A percentile compares a stretch with the other conserved stretches of the same genome.
phyloP scores from a whole-genome alignment of 1,139 yeast genomes.

The Suhomyces maxii region DNA sequence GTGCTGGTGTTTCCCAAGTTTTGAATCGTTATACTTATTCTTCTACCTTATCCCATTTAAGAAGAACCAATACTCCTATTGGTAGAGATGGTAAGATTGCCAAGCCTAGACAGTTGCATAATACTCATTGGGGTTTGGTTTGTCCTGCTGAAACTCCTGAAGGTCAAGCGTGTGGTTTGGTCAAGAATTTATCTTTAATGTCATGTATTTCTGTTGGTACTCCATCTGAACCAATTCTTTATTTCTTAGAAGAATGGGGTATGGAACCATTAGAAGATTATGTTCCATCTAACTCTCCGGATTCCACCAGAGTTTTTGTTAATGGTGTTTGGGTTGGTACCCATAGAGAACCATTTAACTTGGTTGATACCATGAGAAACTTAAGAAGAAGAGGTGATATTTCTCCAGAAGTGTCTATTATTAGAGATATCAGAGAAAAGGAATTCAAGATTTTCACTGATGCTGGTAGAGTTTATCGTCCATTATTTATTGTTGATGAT shows the following conservation, averaged over 20 bases:
- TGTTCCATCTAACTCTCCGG: constrained; percentile 89
- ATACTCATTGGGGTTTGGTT: constrained; percentile 99
- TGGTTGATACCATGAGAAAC: constrained; percentile 87
- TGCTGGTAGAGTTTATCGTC: constrained; percentile 98
- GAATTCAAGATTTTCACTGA: constrained; percentile 96
- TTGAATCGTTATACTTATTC: constrained; percentile 96
- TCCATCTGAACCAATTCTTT: constrained; percentile 91
- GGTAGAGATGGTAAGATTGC: constrained; percentile 99
- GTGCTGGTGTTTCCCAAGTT: constrained; percentile 99
- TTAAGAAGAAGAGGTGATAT: constrained; percentile 95
- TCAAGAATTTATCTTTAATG: constrained; percentile 93
- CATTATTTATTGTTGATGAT: constrained; percentile 87
- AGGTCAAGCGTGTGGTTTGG: constrained; percentile 99
- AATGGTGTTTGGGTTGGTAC: constrained; percentile 99
- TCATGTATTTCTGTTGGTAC: constrained; percentile 97
- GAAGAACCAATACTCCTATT: constrained; percentile 98
- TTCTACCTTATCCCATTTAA: constrained; percentile 93
- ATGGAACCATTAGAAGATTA: constrained; percentile 97
- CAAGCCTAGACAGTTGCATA: constrained; percentile 97
- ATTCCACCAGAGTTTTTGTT: constrained; percentile 91
- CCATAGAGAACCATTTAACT: constrained; percentile 89
- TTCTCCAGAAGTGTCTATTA: constrained; percentile 93
- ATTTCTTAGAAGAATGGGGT: constrained; percentile 98
- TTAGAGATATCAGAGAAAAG: constrained; percentile 93
- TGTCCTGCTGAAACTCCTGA: constrained; percentile 99